phyloP scores from a whole-genome alignment of 2,329 filamentous ascomycete species.

The Samsoniella hepiali region DNA sequence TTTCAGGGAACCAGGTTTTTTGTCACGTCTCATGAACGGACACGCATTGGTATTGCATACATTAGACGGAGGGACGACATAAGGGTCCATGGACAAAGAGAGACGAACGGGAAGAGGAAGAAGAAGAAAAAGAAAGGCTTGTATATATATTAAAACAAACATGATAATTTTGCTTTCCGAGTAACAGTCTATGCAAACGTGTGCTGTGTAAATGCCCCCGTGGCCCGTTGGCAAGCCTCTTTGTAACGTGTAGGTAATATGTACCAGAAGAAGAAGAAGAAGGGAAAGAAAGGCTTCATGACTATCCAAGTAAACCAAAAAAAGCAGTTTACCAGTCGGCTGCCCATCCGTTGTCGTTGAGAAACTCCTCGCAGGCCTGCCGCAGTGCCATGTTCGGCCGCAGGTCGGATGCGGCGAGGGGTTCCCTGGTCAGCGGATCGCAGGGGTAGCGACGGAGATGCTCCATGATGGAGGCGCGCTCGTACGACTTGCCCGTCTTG shows the following conservation, averaged over 20 bases:
- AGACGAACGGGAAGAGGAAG: background rate
- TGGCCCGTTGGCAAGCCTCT: background rate
- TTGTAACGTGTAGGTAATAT: background rate
- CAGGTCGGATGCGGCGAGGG: slow-evolving; percentile 65
- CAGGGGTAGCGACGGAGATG: slow-evolving; percentile 72
- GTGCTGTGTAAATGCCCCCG: background rate
- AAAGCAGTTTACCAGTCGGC: slow-evolving; percentile 70
- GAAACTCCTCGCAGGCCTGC: slow-evolving; percentile 79
- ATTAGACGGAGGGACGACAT: background rate
- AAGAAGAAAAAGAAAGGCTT: background rate
- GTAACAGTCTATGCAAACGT: background rate
- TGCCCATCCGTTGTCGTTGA: slow-evolving; percentile 86
- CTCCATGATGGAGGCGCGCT: slow-evolving; percentile 79
- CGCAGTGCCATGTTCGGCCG: slow-evolving; percentile 78
- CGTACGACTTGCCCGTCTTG: slow-evolving; percentile 86
- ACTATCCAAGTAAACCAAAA: background rate
- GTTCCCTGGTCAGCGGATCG: slow-evolving; percentile 82
- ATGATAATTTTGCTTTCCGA: background rate
- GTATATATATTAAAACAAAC: background rate
- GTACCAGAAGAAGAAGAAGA: background rate
- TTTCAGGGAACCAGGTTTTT: background rate
- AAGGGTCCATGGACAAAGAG: background rate
- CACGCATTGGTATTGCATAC: background rate
- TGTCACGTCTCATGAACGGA: background rate
- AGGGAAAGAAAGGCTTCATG: no score